Evolutionary conservation across 495 filamentous ascomycete species (phyloP), one percentile per base, ranked within the genome.

Genomic region (Usnea hakonensis): DNA sequence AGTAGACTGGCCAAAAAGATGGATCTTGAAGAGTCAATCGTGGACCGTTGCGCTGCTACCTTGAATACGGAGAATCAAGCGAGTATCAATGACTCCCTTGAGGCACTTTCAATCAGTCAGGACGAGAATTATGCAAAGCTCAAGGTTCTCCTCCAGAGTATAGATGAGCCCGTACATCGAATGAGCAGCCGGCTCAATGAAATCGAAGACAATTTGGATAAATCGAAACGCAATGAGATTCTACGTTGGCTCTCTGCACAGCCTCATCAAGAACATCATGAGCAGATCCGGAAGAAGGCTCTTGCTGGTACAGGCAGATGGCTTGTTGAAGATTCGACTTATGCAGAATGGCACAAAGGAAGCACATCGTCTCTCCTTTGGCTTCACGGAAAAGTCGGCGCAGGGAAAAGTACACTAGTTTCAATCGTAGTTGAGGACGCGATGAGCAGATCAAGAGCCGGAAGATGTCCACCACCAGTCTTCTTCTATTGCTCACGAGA

Each of bases 401-500:
- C 32, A 0, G 58, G 58, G 3, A 60, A 60, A 36, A 60, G 41
- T n/a, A 60, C 32, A 21, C 58, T 60, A 36, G 28, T 60, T 30
- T 60, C 30, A 6, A 28, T 50, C 30, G 46, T 50, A 11, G 9
- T 48, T 10, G 19, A 36, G 30, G 46, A 50, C 46, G 46, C 23
- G 30, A 13, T 38, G 44, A 33, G 30, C n/a, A 10, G 46, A 6
- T 50, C 17, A 3, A 26, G 30, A 13, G 46, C 46, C 5, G 46
- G 26, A 28, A 10, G 30, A 16, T 16, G 23, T 26, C 35, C 58
- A 41, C 58, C 43, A 3, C 58, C 58, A 21, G 21, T 48, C 28
- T 60, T 71, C 57, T 78, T 78, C 65, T 78, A 78, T 59, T 78
- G 75, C 61, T 64, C 73, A 40, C 62, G 69, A n/a, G 67, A 74